Evolutionary conservation across 805 yeast species (phyloP).

Genomic region (Ogataea paradorogensis): DNA sequence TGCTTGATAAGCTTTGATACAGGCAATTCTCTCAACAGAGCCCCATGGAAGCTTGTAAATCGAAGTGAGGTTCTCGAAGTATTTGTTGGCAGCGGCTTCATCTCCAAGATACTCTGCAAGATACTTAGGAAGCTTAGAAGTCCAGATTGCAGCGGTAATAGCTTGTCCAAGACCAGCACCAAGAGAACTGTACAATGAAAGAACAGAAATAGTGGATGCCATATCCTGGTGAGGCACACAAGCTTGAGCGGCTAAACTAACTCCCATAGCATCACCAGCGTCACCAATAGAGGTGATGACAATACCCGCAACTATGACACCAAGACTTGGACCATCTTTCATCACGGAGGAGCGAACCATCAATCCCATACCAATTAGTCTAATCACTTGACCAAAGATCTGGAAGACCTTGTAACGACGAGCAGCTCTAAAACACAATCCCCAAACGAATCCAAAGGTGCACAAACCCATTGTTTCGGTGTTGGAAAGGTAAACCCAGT

Average conservation of each 20-base stretch:
- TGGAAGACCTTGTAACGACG: conserved; percentile 38
- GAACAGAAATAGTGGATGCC: conserved; percentile 29
- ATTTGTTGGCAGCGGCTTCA: conserved; percentile 25
- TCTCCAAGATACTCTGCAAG: conserved; percentile 25
- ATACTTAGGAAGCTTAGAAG: conserved; percentile 46
- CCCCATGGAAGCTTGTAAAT: conserved; percentile 29
- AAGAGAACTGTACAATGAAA: conserved; percentile 31
- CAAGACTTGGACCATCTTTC: conserved; percentile 28
- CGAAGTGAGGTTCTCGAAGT: conserved; percentile 26
- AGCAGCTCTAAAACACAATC: conserved; percentile 32
- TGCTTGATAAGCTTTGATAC: conserved; percentile 34
- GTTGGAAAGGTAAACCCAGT: conserved; percentile 41
- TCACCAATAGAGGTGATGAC: conserved; percentile 35
- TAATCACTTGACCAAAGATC: conserved; percentile 32
- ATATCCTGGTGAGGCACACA: conserved; percentile 35
- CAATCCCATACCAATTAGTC: conserved; percentile 28
- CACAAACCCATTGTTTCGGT: conserved; percentile 37
- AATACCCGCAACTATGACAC: conserved; percentile 55
- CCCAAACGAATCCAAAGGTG: conserved; percentile 37
- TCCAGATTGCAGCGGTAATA: conserved; percentile 39
- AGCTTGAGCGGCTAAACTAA: conserved; percentile 38
- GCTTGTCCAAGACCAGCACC: conserved; percentile 39
- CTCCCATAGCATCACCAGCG: conserved; percentile 32
- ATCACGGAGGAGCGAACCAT: conserved; percentile 9
- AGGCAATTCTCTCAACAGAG: conserved; percentile 31